phyloP scores from a whole-genome alignment of 352 stramenopile species.

The Phytophthora ramorum region DNA sequence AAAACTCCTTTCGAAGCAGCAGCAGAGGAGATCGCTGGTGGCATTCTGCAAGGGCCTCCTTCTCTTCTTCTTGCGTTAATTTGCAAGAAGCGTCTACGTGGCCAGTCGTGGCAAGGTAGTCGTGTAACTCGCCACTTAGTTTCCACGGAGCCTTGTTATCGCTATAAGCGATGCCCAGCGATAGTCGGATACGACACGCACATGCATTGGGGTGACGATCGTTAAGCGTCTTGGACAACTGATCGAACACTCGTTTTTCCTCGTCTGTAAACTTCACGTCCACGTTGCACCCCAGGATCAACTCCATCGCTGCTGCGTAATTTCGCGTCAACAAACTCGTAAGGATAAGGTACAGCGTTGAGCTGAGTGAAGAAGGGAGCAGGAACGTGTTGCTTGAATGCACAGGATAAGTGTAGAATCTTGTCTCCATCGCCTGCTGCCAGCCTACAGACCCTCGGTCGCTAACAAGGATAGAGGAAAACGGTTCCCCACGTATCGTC shows the following conservation, averaged over 20 bases:
- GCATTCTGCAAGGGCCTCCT: constrained; percentile 87
- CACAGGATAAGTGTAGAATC: constrained; percentile 98
- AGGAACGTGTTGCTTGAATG: constrained; percentile 96
- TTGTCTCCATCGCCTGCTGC: constrained; percentile 91
- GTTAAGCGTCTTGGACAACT: constrained; percentile 94
- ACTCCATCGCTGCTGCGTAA: constrained; percentile 96
- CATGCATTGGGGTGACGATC: constrained; percentile 96
- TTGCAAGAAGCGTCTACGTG: constrained; percentile 94
- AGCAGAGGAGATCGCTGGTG: constrained; percentile 76
- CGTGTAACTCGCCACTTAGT: constrained; percentile 73
- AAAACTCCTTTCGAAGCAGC: constrained; percentile 71
- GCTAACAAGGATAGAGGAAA: constrained; percentile 79
- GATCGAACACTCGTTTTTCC: constrained; percentile 97
- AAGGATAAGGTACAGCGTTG: constrained; percentile 98
- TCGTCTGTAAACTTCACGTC: constrained; percentile 96
- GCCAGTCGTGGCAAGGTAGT: constrained; percentile 91
- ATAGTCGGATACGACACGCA: constrained; percentile 93
- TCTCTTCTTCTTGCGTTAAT: constrained; percentile 95
- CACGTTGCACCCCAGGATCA: constrained; percentile 96
- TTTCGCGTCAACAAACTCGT: constrained; percentile 96
- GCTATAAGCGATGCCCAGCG: constrained; percentile 89
- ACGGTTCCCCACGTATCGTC: constrained; percentile 74
- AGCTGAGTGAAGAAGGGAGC: constrained; percentile 95
- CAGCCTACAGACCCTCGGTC: constrained; percentile 82
- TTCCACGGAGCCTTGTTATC: constrained; percentile 93